Evolutionary conservation across 257 asterid genomes (phyloP), one percentile per base, ranked within the genome.

Genomic region (Anisodus tanguticus): DNA sequence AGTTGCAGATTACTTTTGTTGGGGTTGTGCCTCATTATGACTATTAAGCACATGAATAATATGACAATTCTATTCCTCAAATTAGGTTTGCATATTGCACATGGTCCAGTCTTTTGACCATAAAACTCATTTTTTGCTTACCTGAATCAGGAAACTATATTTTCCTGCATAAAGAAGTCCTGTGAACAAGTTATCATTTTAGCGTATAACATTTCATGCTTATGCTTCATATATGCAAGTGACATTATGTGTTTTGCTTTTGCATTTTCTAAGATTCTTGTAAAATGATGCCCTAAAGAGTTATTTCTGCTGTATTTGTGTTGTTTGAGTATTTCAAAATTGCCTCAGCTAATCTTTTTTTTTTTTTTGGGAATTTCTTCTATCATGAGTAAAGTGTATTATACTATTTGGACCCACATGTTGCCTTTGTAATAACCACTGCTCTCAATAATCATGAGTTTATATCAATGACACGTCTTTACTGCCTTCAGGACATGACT

Each of bases 351-450:
- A 72, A 71, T 74, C 59, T 72, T 59, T 31, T 4, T 17, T 5
- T 43, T 71, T 72, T n/a, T 11, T 49, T 74, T 72, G 49, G 49
- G 80, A 49, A 60, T 49, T 76, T 51, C 45, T 76, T 76, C 81
- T 51, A 76, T 26, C 47, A 22, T 7, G 22, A 76, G 22, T 76
- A 9, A 76, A 76, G 41, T 51, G 81, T 51, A 22, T 12, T 76
- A 22, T 76, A 26, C 45, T 76, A 6, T 22, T 51, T 49, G 80
- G 60, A 72, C 17, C 41, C 81, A 76, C 13, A 51, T 76, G 45
- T 45, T 76, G 81, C 81, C 63, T 76, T 49, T 76, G n/a, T 51
- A 57, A 51, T 76, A 22, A 49, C 60, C 41, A 47, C 41, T 74
- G 60, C 60, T 74, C 43, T 74, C 60, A 19, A 19, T 49, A 35